phyloP scores from a whole-genome alignment of 2,329 filamentous ascomycete genomes.

The Juglanconis sp. region DNA sequence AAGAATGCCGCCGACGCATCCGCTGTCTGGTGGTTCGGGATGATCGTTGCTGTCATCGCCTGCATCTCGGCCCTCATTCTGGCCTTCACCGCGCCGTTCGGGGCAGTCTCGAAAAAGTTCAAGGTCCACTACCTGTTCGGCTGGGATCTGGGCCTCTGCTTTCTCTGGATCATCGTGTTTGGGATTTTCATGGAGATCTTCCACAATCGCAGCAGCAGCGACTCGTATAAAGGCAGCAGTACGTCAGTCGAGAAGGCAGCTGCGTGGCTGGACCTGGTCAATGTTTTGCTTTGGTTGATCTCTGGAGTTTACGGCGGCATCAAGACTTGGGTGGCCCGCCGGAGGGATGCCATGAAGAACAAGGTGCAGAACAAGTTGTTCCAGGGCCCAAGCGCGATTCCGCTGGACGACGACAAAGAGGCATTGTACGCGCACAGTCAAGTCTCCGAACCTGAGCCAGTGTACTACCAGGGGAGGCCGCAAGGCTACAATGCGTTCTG shows the following conservation, averaged over 20 bases:
- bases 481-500: neutral
- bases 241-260: slow-evolving; percentile 62
- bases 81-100: slow-evolving; percentile 34
- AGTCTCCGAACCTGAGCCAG: slow-evolving; percentile 1
- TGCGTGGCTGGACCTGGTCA: slow-evolving; percentile 69
- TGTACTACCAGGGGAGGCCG: neutral
- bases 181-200: slow-evolving; percentile 72
- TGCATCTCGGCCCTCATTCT: slow-evolving; percentile 48
- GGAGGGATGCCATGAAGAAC: slow-evolving; percentile 35
- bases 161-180: slow-evolving; percentile 64
- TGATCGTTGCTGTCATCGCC: slow-evolving; percentile 53
- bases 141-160: slow-evolving; percentile 42
- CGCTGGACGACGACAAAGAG: neutral
- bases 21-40: slow-evolving; percentile 63
- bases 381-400: neutral
- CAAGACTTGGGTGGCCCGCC: slow-evolving; percentile 40
- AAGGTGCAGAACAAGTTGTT: slow-evolving; percentile 38
- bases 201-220: slow-evolving; percentile 54
- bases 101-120: slow-evolving; percentile 31
- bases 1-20: slow-evolving; percentile 18
- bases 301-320: slow-evolving; percentile 39
- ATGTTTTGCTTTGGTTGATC: slow-evolving; percentile 63
- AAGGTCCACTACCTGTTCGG: slow-evolving; percentile 42
- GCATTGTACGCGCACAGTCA: neutral
- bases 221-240: slow-evolving; percentile 43